Evolutionary conservation across 306 rosid genomes (phyloP).

Genomic region (Vigna unguiculata): DNA sequence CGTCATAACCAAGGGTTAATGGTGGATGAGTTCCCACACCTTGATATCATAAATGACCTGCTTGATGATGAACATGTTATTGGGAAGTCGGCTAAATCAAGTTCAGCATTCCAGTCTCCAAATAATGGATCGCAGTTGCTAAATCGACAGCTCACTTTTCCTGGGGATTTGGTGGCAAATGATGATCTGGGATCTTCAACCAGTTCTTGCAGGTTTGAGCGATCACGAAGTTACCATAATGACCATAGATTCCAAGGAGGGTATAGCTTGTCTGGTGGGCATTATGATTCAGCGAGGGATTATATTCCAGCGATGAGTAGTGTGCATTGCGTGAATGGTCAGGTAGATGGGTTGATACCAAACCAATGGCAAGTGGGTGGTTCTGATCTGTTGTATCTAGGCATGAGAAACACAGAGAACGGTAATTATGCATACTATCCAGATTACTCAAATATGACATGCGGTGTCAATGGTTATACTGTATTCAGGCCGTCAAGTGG

Average conservation of each 20-base stretch:
- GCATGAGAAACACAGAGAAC: slow-evolving; percentile 63
- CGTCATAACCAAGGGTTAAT: slow-evolving; percentile 73
- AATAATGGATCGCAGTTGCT: slow-evolving; percentile 61
- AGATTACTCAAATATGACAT: slow-evolving; percentile 74
- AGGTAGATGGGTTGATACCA: slow-evolving; percentile 71
- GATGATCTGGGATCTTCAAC: slow-evolving; percentile 71
- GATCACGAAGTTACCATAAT: slow-evolving; percentile 77
- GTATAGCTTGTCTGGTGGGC: slow-evolving; percentile 58
- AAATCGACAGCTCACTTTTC: slow-evolving; percentile 77
- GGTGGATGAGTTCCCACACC: slow-evolving; percentile 93
- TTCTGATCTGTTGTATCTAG: slow-evolving; percentile 65
- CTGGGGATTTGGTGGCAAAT: slow-evolving; percentile 66
- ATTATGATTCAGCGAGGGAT: slow-evolving; percentile 67
- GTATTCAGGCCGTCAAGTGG: slow-evolving; percentile 88
- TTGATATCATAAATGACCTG: slow-evolving; percentile 94
- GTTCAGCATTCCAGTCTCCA: slow-evolving; percentile 53
- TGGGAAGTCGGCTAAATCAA: slow-evolving; percentile 49
- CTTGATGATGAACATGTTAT: slow-evolving; percentile 80
- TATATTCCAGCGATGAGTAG: slow-evolving; percentile 59
- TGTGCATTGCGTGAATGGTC: slow-evolving; percentile 68
- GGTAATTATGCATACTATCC: slow-evolving; percentile 72
- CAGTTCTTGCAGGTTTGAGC: slow-evolving; percentile 84
- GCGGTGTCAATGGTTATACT: slow-evolving; percentile 75
- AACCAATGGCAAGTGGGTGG: slow-evolving; percentile 79
- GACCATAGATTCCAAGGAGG: slow-evolving; percentile 71